A percentile compares a stretch with the other conserved stretches of the same genome.
Evolutionary conservation across 1,284 basidiomycete genomes (phyloP).

Genomic region (Peniophora sp.): DNA sequence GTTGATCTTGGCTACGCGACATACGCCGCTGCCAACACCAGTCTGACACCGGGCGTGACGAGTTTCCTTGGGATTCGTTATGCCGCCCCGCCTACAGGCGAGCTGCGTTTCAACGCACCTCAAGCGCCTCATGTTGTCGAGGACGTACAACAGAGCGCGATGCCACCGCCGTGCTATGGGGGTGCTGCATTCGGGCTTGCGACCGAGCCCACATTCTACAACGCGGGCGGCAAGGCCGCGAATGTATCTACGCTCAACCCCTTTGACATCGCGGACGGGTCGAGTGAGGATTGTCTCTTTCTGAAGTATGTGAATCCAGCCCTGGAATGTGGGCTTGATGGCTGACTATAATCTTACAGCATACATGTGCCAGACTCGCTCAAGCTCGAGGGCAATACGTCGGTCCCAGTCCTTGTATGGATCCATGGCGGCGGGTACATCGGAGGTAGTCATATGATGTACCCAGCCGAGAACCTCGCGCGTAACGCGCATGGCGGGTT

Average conservation of each 20-base stretch:
- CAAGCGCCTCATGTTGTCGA: constrained; percentile 2
- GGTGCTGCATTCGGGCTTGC: neutral
- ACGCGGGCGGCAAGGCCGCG: neutral
- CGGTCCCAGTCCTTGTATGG: constrained; percentile 31
- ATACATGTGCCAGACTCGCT: constrained; percentile 14
- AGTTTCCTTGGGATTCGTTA: constrained; percentile 10
- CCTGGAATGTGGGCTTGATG: neutral
- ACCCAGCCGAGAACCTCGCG: constrained; percentile 7
- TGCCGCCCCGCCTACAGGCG: constrained; percentile 8
- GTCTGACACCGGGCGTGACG: constrained; percentile 1
- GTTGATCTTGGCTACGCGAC: constrained; percentile 1
- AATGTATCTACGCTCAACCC: neutral
- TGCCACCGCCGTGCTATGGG: constrained; percentile 1
- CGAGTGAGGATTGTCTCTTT: constrained; percentile 33
- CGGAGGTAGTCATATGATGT: constrained; percentile 2
- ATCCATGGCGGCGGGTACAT: constrained; percentile 30
- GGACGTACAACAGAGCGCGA: constrained; percentile 7
- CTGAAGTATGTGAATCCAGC: constrained; percentile 23
- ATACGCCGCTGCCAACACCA: neutral
- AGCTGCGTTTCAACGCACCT: constrained; percentile 6
- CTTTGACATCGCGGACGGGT: neutral
- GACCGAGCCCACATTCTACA: neutral
- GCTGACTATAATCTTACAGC: neutral
- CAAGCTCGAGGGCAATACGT: constrained; percentile 10
- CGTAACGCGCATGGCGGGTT: constrained; percentile 17